A percentile compares a stretch with the other conserved stretches of the same genome.
Conservation (phyloP, 306 rosid genomes). For the Prunus mira region DNA sequence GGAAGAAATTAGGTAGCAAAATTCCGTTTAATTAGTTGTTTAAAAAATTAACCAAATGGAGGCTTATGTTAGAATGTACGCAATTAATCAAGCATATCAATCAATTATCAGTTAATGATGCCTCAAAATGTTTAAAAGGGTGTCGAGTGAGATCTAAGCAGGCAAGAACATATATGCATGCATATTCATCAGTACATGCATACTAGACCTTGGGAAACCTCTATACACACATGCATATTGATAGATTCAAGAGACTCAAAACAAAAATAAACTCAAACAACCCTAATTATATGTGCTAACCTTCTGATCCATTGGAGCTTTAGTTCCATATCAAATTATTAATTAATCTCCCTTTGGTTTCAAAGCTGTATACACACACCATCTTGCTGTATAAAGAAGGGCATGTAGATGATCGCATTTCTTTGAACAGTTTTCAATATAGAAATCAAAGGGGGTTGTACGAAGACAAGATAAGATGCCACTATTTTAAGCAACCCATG, state of each 20-base stretch:
- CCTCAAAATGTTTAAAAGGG: neutral
- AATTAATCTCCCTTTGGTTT: neutral
- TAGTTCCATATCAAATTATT: neutral
- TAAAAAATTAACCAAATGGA: no score
- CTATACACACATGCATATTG: constrained; percentile 28
- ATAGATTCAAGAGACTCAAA: constrained; percentile 11
- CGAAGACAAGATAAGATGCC: constrained; percentile 21
- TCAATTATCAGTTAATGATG: neutral
- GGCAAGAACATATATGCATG: neutral
- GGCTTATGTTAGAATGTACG: no score
- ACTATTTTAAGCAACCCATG: constrained; percentile 33
- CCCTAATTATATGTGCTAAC: no score
- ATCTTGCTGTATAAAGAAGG: constrained; percentile 5
- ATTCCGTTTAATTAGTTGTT: no score
- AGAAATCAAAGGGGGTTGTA: constrained; percentile 3
- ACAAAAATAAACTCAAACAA: neutral
- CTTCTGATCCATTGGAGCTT: neutral
- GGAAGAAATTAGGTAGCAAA: no score
- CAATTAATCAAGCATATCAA: neutral
- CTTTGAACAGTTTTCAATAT: neutral
- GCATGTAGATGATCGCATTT: neutral
- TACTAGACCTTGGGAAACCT: constrained; percentile 27
- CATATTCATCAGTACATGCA: constrained; percentile 1
- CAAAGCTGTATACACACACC: neutral
- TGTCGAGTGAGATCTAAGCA: neutral